A percentile compares a stretch with the other conserved stretches of the same genome.
These are phyloP conservation scores for Nannochloropsis gaditana DNA, from an alignment of 108 stramenopile species.

Conservation along the genomic window DNA sequence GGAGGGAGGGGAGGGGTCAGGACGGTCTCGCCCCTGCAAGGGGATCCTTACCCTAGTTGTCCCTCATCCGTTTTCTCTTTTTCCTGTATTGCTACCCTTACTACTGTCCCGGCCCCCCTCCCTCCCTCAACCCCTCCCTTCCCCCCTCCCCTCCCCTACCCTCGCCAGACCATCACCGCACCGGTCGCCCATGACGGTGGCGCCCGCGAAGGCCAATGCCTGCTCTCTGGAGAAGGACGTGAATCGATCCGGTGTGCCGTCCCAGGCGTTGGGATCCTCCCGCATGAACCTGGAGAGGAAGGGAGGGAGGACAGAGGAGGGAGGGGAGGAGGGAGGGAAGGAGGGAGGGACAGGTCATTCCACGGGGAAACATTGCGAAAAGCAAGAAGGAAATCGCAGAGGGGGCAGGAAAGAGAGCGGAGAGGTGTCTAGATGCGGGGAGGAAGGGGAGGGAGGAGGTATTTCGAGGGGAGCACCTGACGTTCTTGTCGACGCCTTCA, in stretches of 20 bases:
- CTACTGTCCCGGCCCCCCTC: background rate
- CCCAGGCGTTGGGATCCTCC: background rate
- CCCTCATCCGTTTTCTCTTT: background rate
- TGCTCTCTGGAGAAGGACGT: background rate
- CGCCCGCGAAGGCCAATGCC: background rate
- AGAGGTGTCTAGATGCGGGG: background rate
- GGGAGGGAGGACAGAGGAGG: background rate
- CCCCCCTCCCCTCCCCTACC: background rate
- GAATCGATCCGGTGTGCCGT: background rate
- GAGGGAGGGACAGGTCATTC: no score
- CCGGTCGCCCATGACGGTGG: background rate
- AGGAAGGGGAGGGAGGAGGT: background rate
- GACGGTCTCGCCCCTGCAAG: no score
- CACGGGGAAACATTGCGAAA: background rate
- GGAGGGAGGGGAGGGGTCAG: background rate
- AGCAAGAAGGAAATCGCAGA: no score
- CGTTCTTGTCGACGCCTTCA: background rate
- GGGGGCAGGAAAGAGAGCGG: no score
- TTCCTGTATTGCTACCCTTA: background rate
- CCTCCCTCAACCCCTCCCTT: background rate
- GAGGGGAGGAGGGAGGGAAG: background rate
- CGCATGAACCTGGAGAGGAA: background rate
- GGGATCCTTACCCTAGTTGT: no score
- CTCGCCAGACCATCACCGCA: background rate
- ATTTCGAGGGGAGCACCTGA: background rate